Percentiles rank a stretch among this genome's conserved stretches.
These are phyloP conservation scores for Ophiorrhiza pumila DNA, from an alignment of 257 asterid species.

Conservation along the genomic window DNA sequence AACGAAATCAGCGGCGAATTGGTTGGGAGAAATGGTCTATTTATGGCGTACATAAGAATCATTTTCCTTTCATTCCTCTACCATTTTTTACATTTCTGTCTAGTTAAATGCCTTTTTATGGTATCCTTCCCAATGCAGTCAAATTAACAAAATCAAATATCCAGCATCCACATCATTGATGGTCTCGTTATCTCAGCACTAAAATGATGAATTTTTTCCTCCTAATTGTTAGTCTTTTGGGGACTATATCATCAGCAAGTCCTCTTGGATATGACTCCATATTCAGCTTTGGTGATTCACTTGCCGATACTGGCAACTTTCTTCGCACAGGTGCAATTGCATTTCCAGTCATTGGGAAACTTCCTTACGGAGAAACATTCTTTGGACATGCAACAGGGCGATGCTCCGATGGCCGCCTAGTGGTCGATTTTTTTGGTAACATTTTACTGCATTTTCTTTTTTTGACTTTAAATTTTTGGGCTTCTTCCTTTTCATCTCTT, in stretches of 20 bases:
- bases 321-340: conserved; percentile 59
- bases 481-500: too few relatives aligned
- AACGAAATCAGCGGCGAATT: not conserved
- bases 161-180: too few relatives aligned
- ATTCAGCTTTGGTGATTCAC: conserved; percentile 82
- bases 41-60: not conserved
- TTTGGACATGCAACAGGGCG: conserved; percentile 37
- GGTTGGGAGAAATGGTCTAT: not conserved
- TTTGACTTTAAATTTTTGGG: too few relatives aligned
- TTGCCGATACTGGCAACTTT: conserved; percentile 74
- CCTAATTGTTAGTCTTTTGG: conserved; percentile 18
- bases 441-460: too few relatives aligned
- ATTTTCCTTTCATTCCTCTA: not conserved
- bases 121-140: too few relatives aligned
- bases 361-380: conserved; percentile 68
- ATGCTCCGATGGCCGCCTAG: conserved; percentile 32
- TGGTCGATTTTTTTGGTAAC: conserved; percentile 25
- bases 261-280: conserved; percentile 48
- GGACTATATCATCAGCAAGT: conserved; percentile 23
- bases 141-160: too few relatives aligned
- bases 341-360: conserved; percentile 58
- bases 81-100: too few relatives aligned
- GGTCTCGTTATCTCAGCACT: too few relatives aligned
- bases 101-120: too few relatives aligned
- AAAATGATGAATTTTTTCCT: conserved; percentile 31